Conservation (phyloP, 2,329 filamentous ascomycete genomes). For the Nemania sp. region DNA sequence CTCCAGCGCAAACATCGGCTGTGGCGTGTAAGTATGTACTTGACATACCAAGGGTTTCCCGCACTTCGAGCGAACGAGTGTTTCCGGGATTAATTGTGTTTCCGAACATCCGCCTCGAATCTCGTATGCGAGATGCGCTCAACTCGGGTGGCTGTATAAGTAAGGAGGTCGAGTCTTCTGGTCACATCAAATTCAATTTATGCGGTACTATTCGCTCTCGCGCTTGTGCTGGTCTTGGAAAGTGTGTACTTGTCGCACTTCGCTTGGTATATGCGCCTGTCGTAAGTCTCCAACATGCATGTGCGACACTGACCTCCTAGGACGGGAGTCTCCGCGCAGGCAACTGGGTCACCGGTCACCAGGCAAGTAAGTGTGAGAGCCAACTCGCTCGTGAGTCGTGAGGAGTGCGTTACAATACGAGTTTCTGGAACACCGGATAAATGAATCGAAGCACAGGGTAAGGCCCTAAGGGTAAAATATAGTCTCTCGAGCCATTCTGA, state of each 20-base stretch:
- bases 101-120: conserved; percentile 9
- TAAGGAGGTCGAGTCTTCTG: conserved; percentile 3
- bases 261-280: conserved; percentile 22
- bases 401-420: conserved; percentile 18
- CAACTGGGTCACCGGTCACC: conserved; percentile 22
- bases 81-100: background rate
- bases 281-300: conserved; percentile 27
- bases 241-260: conserved; percentile 15
- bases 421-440: conserved; percentile 30
- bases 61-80: background rate
- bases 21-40: conserved; percentile 4
- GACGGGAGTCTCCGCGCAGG: conserved; percentile 24
- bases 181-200: background rate
- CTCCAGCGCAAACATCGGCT: background rate
- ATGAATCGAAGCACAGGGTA: conserved; percentile 28
- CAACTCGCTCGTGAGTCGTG: background rate
- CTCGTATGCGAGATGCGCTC: conserved; percentile 2
- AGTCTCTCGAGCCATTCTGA: conserved; percentile 16
- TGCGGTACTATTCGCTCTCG: conserved; percentile 11
- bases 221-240: conserved; percentile 11
- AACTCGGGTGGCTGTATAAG: conserved; percentile 3
- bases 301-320: conserved; percentile 22
- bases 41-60: conserved; percentile 10
- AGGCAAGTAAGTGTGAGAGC: conserved; percentile 16
- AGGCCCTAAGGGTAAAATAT: too few species aligned